phyloP scores from a whole-genome alignment of 352 stramenopile genomes.

The Blastocystis sp. region DNA sequence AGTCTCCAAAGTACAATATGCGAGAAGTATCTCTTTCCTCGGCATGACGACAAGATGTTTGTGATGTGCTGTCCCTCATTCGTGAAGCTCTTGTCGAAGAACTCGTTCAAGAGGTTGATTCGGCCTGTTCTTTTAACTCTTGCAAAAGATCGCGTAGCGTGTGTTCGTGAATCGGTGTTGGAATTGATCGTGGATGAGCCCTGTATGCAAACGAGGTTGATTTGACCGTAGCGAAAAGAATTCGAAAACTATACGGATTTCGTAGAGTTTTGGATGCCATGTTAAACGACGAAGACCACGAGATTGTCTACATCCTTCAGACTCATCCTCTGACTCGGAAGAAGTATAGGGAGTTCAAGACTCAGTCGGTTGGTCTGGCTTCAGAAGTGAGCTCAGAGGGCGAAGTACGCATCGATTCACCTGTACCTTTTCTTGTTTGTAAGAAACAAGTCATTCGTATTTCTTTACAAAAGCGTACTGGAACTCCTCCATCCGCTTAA shows the following conservation, averaged over 20 bases:
- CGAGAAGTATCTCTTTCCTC: not conserved
- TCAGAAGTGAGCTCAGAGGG: not conserved
- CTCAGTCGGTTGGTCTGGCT: not conserved
- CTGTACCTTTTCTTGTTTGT: not conserved
- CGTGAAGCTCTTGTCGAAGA: not conserved
- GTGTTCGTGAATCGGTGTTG: not conserved
- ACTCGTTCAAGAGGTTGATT: slow-evolving; percentile 11
- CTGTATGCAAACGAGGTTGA: not conserved
- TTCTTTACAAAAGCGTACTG: slow-evolving; percentile 86
- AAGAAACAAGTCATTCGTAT: slow-evolving; percentile 10
- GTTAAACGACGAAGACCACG: not conserved
- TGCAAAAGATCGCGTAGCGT: not conserved
- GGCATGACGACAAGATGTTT: not conserved
- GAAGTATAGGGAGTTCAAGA: not conserved
- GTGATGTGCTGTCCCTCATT: not conserved
- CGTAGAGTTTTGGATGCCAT: not conserved
- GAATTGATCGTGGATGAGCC: not conserved
- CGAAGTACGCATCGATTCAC: not conserved
- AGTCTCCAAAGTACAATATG: slow-evolving; percentile 30
- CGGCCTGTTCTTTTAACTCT: slow-evolving; percentile 1
- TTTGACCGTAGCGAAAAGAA: slow-evolving; percentile 13
- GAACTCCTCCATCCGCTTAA: slow-evolving; percentile 85
- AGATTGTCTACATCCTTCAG: not conserved
- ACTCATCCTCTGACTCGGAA: not conserved
- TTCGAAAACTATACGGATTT: not conserved